Evolutionary conservation across 768 basidiomycete genomes (phyloP), one percentile per base, ranked within the genome.

Genomic region (Russula sp.): DNA sequence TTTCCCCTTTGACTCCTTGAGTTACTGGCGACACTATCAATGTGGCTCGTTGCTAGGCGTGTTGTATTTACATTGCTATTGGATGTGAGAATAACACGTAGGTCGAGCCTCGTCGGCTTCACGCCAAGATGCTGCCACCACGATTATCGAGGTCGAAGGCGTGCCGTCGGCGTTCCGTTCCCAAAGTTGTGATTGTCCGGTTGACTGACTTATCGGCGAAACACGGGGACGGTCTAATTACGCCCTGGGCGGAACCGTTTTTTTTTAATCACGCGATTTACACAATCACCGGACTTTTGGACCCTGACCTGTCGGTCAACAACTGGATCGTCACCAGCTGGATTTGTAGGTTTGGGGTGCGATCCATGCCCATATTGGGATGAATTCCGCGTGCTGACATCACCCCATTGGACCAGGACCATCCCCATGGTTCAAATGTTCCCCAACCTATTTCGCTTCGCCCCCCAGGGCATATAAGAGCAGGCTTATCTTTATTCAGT

Each of bases 331-430:
- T 29, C 25, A 29, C 25, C 25, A 29, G 25, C 25, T 42, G 47
- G 36, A 35, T 22, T 20, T 20, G 42, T 50, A 36, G 43, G 41
- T 35, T 61, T 56, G 60, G 56, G 56, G 52, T 25, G 45, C 36
- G 22, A 20, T 25, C 35, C 42, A 58, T 46, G 20, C 25, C n/a
- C 42, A 46, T 32, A 52, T 58, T 34, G 34, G 25, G 49, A 32
- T 35, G 61, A 7, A 58, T 58, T 58, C 61, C 61, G 61, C 11
- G 5, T 34, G 45, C 56, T 63, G 61, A 63, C 56, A 47, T 8
- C 10, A 53, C 61, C 61, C 61, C 61, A 63, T 25, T 32, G 16
- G 13, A 47, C 45, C 43, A 29, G 18, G 22, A 8, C 29, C 34
- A 34, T 48, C 59, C 59, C 59, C 59, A 60, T n/a, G n/a, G 47